Evolutionary conservation across 257 asterid genomes (phyloP).

Genomic region (Eustoma russellianum): DNA sequence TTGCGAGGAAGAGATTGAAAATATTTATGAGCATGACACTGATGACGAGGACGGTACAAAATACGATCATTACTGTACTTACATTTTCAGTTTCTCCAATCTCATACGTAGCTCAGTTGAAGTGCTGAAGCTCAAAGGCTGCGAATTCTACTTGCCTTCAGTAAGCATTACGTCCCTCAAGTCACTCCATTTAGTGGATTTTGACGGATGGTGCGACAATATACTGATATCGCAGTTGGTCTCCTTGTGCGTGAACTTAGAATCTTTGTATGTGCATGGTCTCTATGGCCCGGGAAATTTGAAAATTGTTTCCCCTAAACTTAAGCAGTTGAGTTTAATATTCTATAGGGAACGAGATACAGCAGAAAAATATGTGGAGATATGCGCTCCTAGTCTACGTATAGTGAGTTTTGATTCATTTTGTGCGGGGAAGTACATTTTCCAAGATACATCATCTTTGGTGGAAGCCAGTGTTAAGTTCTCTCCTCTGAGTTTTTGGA

Average conservation of each 20-base stretch:
- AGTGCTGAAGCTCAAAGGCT: background rate
- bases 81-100: background rate
- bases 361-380: background rate
- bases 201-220: background rate
- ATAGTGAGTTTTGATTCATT: background rate
- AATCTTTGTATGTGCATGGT: background rate
- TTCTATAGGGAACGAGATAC: background rate
- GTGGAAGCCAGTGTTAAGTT: background rate
- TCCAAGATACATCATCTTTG: background rate
- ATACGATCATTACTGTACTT: background rate
- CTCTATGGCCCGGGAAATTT: background rate
- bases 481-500: background rate
- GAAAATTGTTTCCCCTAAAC: background rate
- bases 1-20: background rate
- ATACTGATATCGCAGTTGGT: background rate
- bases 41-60: background rate
- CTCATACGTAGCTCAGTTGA: background rate
- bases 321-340: background rate
- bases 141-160: background rate
- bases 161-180: background rate
- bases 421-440: background rate
- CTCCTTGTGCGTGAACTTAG: background rate
- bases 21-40: background rate
- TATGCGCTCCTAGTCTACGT: constrained; percentile 1
- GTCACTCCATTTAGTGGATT: background rate